Evolutionary conservation across 2,329 filamentous ascomycete genomes (phyloP), one percentile per base, ranked within the genome.

Genomic region (Fusarium neocosmosporiellum): DNA sequence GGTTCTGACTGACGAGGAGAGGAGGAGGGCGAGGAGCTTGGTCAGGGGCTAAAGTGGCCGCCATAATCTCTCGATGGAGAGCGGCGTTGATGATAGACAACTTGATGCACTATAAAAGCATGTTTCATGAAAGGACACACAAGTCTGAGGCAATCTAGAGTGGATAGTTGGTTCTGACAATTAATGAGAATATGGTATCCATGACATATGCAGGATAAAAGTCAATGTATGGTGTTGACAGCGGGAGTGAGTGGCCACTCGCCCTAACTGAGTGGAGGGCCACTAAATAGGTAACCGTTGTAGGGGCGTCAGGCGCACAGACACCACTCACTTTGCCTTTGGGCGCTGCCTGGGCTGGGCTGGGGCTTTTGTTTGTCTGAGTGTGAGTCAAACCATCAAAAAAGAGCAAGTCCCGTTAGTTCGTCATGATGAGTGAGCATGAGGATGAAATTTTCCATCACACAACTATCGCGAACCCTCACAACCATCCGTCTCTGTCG

Each of bases 1-100:
- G 93, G 88, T 92, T 53, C 77, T 95, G 71, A 92, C 87, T 66
- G 87, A 88, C 46, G 94, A 95, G 65, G 95, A 97, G 84, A 90
- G 93, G 80, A 87, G 86, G 73, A 89, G 90, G 77, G 93, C 93
- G 11, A 89, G 94, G 79, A 90, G 85, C 7, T 89, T 96, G 81
- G 90, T 95, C 13, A 82, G 78, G 70, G 73, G 69, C 41, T 78
- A 68, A 79, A 60, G 18, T 27, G 37, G 31, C 41, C 46, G 20
- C 54, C 31, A 69, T 55, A 54, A 62, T 65, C 39, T 70, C 64
- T 53, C 33, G 63, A 63, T 29, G 43, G 43, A 64, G 46, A 63
- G 36, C 55, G 55, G 46, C 46, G 58, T 65, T 66, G 62, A 69
- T 59, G 63, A 67, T 60, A 77, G 50, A 63, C 67, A 67, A 63